Percentiles rank a stretch among this genome's conserved stretches.
Evolutionary conservation across 2,329 filamentous ascomycete genomes (phyloP).

Genomic region (Phoma sp.): DNA sequence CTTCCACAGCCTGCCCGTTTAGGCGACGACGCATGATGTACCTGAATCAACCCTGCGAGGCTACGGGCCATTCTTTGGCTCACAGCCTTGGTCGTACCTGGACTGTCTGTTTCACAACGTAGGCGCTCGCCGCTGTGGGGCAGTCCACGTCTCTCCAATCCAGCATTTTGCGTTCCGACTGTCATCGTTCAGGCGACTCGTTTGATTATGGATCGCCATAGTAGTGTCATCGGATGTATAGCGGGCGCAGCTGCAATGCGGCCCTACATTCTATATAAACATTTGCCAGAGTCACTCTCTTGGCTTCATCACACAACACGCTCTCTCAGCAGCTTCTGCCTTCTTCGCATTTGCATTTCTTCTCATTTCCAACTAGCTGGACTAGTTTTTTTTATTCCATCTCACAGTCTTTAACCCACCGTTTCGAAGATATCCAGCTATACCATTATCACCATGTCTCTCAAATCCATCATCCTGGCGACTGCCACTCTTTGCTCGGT

Average conservation of each 20-base stretch:
- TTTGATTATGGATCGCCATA: conserved; percentile 41
- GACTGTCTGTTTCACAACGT: conserved; percentile 38
- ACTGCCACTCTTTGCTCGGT: conserved; percentile 12
- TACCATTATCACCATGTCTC: conserved; percentile 52
- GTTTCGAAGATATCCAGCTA: conserved; percentile 25
- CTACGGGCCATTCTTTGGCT: conserved; percentile 38
- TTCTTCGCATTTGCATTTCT: conserved; percentile 23
- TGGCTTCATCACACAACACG: conserved; percentile 27
- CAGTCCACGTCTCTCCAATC: conserved; percentile 23
- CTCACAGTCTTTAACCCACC: conserved; percentile 21
- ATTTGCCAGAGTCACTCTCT: conserved; percentile 13
- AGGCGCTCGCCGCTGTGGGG: conserved; percentile 39
- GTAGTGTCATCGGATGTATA: conserved; percentile 9
- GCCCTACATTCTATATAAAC: conserved; percentile 34
- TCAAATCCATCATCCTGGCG: conserved; percentile 61
- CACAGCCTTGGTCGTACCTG: conserved; percentile 29
- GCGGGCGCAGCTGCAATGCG: conserved; percentile 18
- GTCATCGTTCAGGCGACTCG: conserved; percentile 28
- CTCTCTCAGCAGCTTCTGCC: conserved; percentile 25
- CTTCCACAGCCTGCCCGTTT: conserved; percentile 23
- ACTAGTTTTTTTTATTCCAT: conserved; percentile 13
- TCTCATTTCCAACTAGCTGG: conserved; percentile 18
- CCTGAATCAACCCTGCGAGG: conserved; percentile 29
- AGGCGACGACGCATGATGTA: conserved; percentile 34
- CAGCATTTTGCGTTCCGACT: conserved; percentile 35